These are phyloP conservation scores for Cladosporium austrohemisphaericum DNA, from an alignment of 2,329 filamentous ascomycete genomes.

Conservation along the genomic window DNA sequence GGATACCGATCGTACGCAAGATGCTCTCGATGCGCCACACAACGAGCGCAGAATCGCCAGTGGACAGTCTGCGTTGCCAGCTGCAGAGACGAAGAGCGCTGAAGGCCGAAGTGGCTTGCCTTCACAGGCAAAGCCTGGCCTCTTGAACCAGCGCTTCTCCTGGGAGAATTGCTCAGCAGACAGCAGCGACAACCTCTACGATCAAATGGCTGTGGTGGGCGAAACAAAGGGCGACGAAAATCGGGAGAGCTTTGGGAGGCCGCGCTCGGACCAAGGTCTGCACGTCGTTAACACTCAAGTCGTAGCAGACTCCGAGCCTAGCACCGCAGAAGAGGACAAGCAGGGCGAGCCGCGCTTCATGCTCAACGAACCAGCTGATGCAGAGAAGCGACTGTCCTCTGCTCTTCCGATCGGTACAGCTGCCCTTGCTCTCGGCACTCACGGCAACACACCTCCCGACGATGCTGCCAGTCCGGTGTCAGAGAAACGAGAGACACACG, in stretches of 20 bases:
- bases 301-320: constrained; percentile 14
- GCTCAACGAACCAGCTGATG: constrained; percentile 8
- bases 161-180: constrained; percentile 32
- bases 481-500: constrained; percentile 21
- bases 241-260: constrained; percentile 28
- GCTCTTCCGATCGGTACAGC: constrained; percentile 1
- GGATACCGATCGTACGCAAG: constrained; percentile 25
- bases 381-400: not conserved
- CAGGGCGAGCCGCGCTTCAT: constrained; percentile 1
- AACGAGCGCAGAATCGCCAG: constrained; percentile 23
- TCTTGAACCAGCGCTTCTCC: constrained; percentile 36
- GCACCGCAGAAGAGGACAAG: constrained; percentile 8
- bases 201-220: constrained; percentile 9
- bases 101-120: constrained; percentile 16
- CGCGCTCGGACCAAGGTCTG: constrained; percentile 30
- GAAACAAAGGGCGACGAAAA: constrained; percentile 11
- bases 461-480: constrained; percentile 21
- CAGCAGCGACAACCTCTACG: not conserved
- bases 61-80: constrained; percentile 28
- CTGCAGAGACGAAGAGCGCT: constrained; percentile 17
- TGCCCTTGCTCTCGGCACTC: not conserved
- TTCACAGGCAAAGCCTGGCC: constrained; percentile 16
- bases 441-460: not conserved
- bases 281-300: constrained; percentile 40
- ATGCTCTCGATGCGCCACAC: constrained; percentile 28